These are phyloP conservation scores for Penicillium hesseltinei DNA, from an alignment of 2,329 filamentous ascomycete species.

Conservation along the genomic window DNA sequence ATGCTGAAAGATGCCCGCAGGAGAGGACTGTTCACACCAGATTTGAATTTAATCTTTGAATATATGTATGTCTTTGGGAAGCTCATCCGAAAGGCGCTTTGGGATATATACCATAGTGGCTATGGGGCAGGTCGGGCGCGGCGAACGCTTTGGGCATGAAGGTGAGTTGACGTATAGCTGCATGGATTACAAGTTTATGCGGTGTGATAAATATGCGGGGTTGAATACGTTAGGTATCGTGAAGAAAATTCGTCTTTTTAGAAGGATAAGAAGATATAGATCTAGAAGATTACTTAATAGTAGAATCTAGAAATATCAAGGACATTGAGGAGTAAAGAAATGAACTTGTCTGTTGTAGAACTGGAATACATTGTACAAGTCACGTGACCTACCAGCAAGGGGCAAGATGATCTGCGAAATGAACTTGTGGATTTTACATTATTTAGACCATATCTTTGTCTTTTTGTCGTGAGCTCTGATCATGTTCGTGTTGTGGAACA, in stretches of 20 bases:
- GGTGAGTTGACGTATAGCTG: neutral
- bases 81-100: neutral
- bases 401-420: too few species aligned
- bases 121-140: neutral
- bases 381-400: neutral
- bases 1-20: neutral
- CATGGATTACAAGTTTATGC: neutral
- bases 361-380: neutral
- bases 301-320: too few species aligned
- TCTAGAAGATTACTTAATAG: too few species aligned
- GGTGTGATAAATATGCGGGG: neutral
- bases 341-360: neutral
- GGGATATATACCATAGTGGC: neutral
- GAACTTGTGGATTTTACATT: neutral
- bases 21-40: neutral
- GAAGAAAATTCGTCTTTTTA: too few species aligned
- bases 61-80: neutral
- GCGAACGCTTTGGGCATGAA: neutral
- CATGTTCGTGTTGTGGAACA: neutral
- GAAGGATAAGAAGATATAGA: too few species aligned
- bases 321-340: neutral
- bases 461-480: neutral
- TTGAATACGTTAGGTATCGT: neutral
- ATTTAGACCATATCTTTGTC: neutral
- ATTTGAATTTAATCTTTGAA: neutral